Base-by-base conservation (phyloP, 225 moss, liverwort and hornwort genomes). In the Takakia lepidozioides region DNA sequence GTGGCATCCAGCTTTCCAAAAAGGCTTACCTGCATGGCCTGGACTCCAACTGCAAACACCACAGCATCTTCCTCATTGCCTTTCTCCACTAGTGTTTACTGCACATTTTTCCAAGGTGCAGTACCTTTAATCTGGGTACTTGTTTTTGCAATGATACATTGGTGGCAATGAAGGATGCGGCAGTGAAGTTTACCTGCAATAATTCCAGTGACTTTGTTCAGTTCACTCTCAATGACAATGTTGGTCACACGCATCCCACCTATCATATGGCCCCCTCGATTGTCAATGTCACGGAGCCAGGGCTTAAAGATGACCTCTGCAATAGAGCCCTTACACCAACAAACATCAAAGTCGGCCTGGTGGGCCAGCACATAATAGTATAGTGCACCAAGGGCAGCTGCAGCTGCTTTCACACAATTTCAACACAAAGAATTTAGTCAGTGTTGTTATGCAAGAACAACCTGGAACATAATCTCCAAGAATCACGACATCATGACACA, bases 261-360 rank as follows among this genome's bases (percentile, higher is more conserved):
- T 64, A 72, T 52, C 23, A 81, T 65, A 35, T 27, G 58, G 32
- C 75, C 76, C n/a, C 81, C 81, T 61, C 56, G 69, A 41, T 65
- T 62, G 37, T 54, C 65, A 48, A 81, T 66, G 6, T 52, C 16
- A 27, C 72, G 63, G 57, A 81, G 69, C 81, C 81, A 81, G 29
- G 81, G 81, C 48, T 76, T 72, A 46, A 81, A 81, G 27, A 81
- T 76, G 28, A 53, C 43, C 72, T 81, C 81, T 38, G 81, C 76
- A 1, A 81, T 69, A 5, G 81, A 73, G 36, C 72, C 72, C 24
- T 67, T 81, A 36, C 81, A 81, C 81, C 81, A 81, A 55, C 81
- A 76, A 16, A 81, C 81, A 56, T 81, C 81, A 54, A 81, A 81
- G 47, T 81, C 81, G 44, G 81, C 72, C 63, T 81, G 81, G 35